Evolutionary conservation across 805 yeast genomes (phyloP).

Genomic region (Starmerella gropengiesseri): DNA sequence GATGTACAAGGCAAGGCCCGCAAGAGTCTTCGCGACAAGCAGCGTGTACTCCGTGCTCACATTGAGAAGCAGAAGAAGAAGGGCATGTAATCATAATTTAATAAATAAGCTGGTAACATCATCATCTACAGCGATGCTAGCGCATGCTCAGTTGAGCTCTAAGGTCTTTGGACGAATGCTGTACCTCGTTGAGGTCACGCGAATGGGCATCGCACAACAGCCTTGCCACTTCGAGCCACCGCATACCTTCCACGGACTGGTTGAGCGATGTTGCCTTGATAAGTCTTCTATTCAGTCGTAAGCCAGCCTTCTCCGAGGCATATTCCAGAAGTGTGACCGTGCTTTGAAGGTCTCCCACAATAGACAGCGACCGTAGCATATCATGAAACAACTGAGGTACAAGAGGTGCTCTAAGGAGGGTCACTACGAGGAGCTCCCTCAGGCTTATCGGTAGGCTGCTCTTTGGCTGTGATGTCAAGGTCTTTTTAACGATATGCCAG

Average conservation of each 20-base stretch:
- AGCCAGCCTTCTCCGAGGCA: neutral
- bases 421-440: constrained; percentile 1
- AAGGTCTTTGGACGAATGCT: neutral
- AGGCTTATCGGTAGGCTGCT: neutral
- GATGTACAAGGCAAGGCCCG: constrained; percentile 90
- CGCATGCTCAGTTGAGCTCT: neutral
- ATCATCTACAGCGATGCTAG: too few species aligned
- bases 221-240: neutral
- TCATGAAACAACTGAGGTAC: neutral
- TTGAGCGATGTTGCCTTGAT: too few species aligned
- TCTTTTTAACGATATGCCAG: neutral
- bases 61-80: constrained; percentile 83
- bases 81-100: constrained; percentile 33
- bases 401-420: neutral
- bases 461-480: neutral
- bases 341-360: constrained; percentile 10
- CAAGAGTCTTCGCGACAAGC: constrained; percentile 82
- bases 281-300: neutral
- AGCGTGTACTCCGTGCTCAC: constrained; percentile 75
- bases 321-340: constrained; percentile 5
- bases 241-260: neutral
- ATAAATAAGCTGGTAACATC: too few species aligned
- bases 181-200: neutral
- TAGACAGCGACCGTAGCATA: constrained; percentile 1
- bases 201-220: neutral